Evolutionary conservation across 805 yeast genomes (phyloP).

Genomic region (Debaryomyces hansenii): DNA sequence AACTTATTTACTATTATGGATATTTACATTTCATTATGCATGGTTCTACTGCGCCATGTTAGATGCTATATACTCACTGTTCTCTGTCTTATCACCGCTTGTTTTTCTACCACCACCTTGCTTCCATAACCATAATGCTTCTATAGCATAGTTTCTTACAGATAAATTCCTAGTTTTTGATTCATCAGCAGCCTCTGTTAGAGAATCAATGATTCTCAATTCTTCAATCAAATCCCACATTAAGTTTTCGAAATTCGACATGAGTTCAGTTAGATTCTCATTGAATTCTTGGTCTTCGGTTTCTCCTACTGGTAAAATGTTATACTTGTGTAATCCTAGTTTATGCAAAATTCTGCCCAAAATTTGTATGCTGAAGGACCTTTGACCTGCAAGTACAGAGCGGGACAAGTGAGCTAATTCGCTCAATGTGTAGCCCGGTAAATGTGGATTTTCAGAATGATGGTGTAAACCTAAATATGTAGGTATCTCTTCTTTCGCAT

Average conservation of each 20-base stretch:
- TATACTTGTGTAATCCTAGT: slow-evolving; percentile 63
- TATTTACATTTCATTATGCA: slow-evolving; percentile 7
- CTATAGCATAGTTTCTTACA: slow-evolving; percentile 80
- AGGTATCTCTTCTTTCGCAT: slow-evolving; percentile 35
- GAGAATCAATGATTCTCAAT: slow-evolving; percentile 60
- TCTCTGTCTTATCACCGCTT: slow-evolving; percentile 16
- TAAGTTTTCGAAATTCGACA: slow-evolving; percentile 46
- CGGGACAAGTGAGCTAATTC: slow-evolving; percentile 81
- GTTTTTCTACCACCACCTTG: slow-evolving; percentile 42
- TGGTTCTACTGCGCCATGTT: neutral
- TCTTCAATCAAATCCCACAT: slow-evolving; percentile 74
- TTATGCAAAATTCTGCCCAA: slow-evolving; percentile 85
- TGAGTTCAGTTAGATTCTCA: slow-evolving; percentile 22
- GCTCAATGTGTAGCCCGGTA: slow-evolving; percentile 88
- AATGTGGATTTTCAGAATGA: slow-evolving; percentile 82
- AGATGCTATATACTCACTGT: slow-evolving; percentile 19
- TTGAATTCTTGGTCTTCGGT: slow-evolving; percentile 37
- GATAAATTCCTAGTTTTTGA: slow-evolving; percentile 61
- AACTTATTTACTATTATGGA: slow-evolving; percentile 4
- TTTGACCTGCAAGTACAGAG: slow-evolving; percentile 79
- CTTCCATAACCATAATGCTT: slow-evolving; percentile 89
- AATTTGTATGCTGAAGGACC: slow-evolving; percentile 83
- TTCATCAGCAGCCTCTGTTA: slow-evolving; percentile 71
- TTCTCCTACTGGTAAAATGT: slow-evolving; percentile 46
- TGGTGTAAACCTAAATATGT: slow-evolving; percentile 79